A percentile compares a stretch with the other conserved stretches of the same genome.
phyloP scores from a whole-genome alignment of 2,329 filamentous ascomycete genomes.

The Pseudogymnoascus sp. region DNA sequence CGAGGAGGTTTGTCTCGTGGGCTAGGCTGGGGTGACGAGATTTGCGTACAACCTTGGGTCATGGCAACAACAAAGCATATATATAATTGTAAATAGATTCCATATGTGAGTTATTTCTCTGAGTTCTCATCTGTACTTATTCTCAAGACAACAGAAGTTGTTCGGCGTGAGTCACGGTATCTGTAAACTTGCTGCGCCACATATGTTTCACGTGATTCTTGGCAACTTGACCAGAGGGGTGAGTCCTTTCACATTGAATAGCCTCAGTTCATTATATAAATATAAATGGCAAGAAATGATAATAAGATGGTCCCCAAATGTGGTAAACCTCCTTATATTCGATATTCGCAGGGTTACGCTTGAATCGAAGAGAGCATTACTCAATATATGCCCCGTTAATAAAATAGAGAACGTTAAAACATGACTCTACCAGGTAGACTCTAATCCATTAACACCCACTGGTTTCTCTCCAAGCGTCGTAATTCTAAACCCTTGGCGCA shows the following conservation, averaged over 20 bases:
- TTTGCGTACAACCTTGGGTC: neutral
- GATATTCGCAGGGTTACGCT: neutral
- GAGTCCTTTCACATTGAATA: neutral
- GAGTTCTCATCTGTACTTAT: neutral
- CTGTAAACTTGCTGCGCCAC: neutral
- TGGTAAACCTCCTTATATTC: neutral
- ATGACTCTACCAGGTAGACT: constrained; percentile 28
- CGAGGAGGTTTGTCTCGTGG: neutral
- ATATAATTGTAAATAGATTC: neutral
- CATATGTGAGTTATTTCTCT: neutral
- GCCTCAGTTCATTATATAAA: neutral
- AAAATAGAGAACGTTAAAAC: neutral
- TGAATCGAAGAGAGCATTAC: neutral
- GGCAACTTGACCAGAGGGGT: neutral
- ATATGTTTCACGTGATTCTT: neutral
- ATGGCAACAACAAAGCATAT: neutral
- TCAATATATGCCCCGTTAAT: neutral
- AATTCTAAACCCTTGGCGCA: constrained; percentile 34
- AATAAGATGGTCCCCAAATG: neutral
- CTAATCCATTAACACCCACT: constrained; percentile 30
- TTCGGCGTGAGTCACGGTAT: neutral
- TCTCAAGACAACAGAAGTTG: neutral
- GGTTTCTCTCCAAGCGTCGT: constrained; percentile 33
- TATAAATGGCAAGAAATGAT: neutral
- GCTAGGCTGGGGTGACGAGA: neutral